Evolutionary conservation across 768 basidiomycete species (phyloP).

Genomic region (Dictyophora rubrovolvata): DNA sequence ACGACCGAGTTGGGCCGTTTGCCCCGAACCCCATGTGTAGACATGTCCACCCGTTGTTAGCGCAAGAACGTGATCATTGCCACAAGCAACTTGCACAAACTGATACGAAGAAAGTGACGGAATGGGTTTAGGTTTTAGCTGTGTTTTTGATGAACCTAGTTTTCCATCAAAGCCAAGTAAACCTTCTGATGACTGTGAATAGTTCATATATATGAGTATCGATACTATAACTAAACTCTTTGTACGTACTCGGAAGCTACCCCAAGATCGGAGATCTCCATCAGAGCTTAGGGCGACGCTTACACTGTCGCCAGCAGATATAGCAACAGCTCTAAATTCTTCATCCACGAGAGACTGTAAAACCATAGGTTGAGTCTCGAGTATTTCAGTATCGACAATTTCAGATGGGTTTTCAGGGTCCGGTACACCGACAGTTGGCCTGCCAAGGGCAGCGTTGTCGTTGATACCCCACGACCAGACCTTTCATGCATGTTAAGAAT

Average conservation of each 20-base stretch:
- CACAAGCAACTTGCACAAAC: slow-evolving; percentile 17
- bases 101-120: slow-evolving; percentile 23
- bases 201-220: neutral
- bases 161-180: slow-evolving; percentile 10
- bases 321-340: slow-evolving; percentile 31
- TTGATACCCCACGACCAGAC: slow-evolving; percentile 22
- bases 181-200: slow-evolving; percentile 11
- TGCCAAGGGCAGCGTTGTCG: slow-evolving; percentile 29
- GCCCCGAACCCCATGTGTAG: slow-evolving; percentile 35
- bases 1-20: slow-evolving; percentile 36
- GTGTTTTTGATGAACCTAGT: slow-evolving; percentile 10
- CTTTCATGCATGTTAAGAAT: slow-evolving; percentile 10
- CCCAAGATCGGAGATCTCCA: slow-evolving; percentile 33
- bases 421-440: slow-evolving; percentile 22
- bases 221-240: neutral
- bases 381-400: slow-evolving; percentile 23
- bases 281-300: slow-evolving; percentile 31
- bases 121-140: slow-evolving; percentile 8
- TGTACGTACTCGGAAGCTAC: slow-evolving; percentile 25
- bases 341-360: slow-evolving; percentile 25
- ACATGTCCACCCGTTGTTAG: slow-evolving; percentile 36
- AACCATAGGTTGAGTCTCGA: slow-evolving; percentile 27
- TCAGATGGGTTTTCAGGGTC: slow-evolving; percentile 21
- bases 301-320: slow-evolving; percentile 33
- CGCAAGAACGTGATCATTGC: slow-evolving; percentile 37